Evolutionary conservation across 768 basidiomycete genomes (phyloP).

Genomic region (Tylopilus sp.): DNA sequence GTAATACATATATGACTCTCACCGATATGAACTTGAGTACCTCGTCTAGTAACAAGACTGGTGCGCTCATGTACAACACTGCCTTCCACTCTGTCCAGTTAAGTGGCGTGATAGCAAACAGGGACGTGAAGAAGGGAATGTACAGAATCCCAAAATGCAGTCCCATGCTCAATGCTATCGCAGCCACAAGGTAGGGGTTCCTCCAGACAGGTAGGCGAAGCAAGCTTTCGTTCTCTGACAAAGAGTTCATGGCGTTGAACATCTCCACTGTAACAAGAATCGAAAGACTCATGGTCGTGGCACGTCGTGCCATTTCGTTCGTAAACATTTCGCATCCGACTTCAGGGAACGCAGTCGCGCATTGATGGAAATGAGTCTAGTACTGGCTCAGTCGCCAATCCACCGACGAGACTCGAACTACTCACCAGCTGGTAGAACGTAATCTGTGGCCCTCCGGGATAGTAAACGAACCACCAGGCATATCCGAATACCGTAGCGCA

Average conservation of each 20-base stretch:
- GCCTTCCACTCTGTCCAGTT: conserved; percentile 97
- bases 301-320: conserved; percentile 77
- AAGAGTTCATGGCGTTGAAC: conserved; percentile 98
- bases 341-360: conserved; percentile 74
- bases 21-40: conserved; percentile 81
- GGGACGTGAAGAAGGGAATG: conserved; percentile 88
- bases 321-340: conserved; percentile 97
- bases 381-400: conserved; percentile 2
- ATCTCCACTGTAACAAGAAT: conserved; percentile 95
- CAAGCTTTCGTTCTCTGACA: conserved; percentile 95
- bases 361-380: conserved; percentile 96
- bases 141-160: conserved; percentile 95
- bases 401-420: conserved; percentile 14
- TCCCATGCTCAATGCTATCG: conserved; percentile 87
- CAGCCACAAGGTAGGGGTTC: conserved; percentile 88
- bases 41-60: conserved; percentile 90
- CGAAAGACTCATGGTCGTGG: conserved; percentile 95
- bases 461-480: conserved; percentile 99
- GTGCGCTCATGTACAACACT: conserved; percentile 81
- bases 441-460: conserved; percentile 88
- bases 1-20: conserved; percentile 26
- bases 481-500: conserved; percentile 95
- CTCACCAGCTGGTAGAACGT: conserved; percentile 88
- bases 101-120: conserved; percentile 91
- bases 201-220: conserved; percentile 89